Evolutionary conservation across 768 basidiomycete genomes (phyloP), one percentile per base, ranked within the genome.

Genomic region (Phylloporus sp.): DNA sequence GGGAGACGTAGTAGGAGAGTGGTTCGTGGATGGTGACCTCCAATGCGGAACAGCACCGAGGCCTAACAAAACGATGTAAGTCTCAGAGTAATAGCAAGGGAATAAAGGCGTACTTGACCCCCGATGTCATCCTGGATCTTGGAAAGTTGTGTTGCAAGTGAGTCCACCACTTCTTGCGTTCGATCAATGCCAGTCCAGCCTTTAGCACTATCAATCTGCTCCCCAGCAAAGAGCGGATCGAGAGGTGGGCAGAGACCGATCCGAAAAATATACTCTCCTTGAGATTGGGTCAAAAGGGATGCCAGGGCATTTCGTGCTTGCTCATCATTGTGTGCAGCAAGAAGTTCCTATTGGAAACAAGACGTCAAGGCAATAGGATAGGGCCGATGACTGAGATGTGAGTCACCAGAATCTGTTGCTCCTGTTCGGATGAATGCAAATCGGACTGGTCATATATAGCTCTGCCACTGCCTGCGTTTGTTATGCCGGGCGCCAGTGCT

Each of bases 251-350:
- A 84, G 46, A 75, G 64, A 49, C 91, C 91, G 65, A 92, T 76
- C 59, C 84, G 80, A 49, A 91, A 72, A 24, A 91, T 73, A 66
- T 85, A 85, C 66, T 93, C 90, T 15, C 90, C 90, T 51, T 77
- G 76, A 53, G 77, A 72, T 45, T 77, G 81, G 4, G 86, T 91
- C 49, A 91, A 70, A 31, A 90, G 70, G 6, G 76, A 74, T 20
- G 89, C 84, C 45, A 91, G 63, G 45, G 78, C 67, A 65, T 86
- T 85, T 38, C 83, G 80, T 12, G 85, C 88, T 29, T 66, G 59
- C 43, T 84, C 80, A 54, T 77, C 69, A 49, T 81, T 74, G 18
- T 66, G 59, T 11, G 69, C 59, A 42, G 69, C 59, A 29, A 85
- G 64, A 28, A 79, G 60, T 61, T 66, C 80, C 86, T 61, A 13